Percentiles rank a stretch among this genome's conserved stretches.
Conservation (phyloP, 148 eudicot genomes). For the Silene latifolia region DNA sequence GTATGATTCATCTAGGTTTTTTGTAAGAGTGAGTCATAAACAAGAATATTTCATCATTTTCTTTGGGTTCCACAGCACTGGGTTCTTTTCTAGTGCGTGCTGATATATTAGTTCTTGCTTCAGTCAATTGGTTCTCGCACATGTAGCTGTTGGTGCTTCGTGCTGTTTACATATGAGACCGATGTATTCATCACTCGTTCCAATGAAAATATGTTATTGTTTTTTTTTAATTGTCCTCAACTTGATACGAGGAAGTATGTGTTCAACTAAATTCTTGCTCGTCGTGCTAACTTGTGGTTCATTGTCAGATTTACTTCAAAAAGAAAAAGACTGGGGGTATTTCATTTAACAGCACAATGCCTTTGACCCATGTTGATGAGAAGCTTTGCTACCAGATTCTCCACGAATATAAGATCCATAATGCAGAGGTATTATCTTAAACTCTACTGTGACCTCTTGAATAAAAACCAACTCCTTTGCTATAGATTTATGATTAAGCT, state of each 20-base stretch:
- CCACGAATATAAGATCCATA: constrained; percentile 97
- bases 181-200: neutral
- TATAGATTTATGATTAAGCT: neutral
- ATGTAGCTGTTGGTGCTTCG: neutral
- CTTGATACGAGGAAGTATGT: neutral
- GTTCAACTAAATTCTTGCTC: constrained; percentile 12
- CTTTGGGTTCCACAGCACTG: neutral
- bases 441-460: constrained; percentile 1
- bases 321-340: constrained; percentile 99
- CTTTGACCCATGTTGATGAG: constrained; percentile 91
- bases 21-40: neutral
- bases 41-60: neutral
- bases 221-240: neutral
- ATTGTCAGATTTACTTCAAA: constrained; percentile 82
- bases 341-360: constrained; percentile 87
- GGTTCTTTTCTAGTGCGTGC: neutral
- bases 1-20: neutral
- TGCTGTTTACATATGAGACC: neutral
- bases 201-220: neutral
- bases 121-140: neutral
- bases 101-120: neutral
- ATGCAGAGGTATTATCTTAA: constrained; percentile 72
- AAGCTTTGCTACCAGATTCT: constrained; percentile 98
- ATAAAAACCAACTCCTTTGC: neutral
- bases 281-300: constrained; percentile 10